Evolutionary conservation across 2,329 filamentous ascomycete species (phyloP).

Genomic region (Polytolypa hystricis): DNA sequence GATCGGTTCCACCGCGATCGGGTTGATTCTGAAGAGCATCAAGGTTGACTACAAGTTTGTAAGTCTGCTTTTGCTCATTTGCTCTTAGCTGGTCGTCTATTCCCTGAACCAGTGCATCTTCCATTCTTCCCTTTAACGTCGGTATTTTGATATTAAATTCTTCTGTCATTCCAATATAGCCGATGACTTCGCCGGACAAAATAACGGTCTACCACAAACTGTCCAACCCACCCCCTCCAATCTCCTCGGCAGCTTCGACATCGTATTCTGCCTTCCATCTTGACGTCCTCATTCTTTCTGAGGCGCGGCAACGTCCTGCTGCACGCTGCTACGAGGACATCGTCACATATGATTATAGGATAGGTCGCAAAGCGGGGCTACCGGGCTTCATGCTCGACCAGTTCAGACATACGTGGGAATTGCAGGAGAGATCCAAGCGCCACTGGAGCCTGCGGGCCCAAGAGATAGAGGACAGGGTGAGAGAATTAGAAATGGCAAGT

Average conservation of each 20-base stretch:
- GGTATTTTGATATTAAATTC: no score
- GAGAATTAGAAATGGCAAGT: constrained; percentile 55
- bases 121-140: no score
- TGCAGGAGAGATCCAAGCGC: constrained; percentile 50
- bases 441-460: constrained; percentile 44
- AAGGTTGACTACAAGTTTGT: constrained; percentile 83
- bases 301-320: constrained; percentile 59
- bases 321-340: constrained; percentile 69
- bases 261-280: constrained; percentile 30
- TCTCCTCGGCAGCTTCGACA: constrained; percentile 23
- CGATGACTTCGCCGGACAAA: constrained; percentile 71
- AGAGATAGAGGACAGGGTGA: constrained; percentile 48
- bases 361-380: constrained; percentile 45
- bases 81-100: no score
- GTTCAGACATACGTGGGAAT: constrained; percentile 47
- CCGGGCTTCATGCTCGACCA: constrained; percentile 51
- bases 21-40: constrained; percentile 70
- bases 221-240: constrained; percentile 9
- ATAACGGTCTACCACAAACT: constrained; percentile 79
- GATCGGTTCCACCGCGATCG: constrained; percentile 53
- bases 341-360: constrained; percentile 63
- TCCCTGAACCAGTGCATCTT: no score
- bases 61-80: no score
- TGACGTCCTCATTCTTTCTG: constrained; percentile 59
- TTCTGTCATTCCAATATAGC: constrained; percentile 37